These are phyloP conservation scores for Russula abietina DNA, from an alignment of 768 basidiomycete genomes.

Conservation along the genomic window DNA sequence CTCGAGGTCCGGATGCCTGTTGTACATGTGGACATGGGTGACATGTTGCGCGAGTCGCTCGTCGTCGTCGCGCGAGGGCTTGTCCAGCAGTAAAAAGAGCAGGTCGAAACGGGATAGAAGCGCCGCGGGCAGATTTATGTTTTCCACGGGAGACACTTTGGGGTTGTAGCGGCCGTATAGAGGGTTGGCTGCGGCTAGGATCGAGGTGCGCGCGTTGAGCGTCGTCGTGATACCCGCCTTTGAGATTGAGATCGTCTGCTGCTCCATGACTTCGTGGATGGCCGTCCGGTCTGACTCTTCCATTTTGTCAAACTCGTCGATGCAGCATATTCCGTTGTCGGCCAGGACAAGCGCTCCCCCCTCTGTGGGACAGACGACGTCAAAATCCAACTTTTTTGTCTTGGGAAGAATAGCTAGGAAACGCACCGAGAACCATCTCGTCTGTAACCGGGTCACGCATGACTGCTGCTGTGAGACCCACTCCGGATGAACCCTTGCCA, in stretches of 20 bases:
- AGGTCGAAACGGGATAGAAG: conserved; percentile 94
- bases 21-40: conserved; percentile 97
- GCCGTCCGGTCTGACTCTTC: conserved; percentile 96
- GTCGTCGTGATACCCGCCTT: conserved; percentile 99
- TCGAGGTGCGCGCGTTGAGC: conserved; percentile 93
- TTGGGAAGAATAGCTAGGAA: neutral
- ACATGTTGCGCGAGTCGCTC: conserved; percentile 95
- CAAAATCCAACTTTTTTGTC: conserved; percentile 4
- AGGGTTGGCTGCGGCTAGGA: conserved; percentile 97
- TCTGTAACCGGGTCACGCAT: conserved; percentile 99
- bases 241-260: conserved; percentile 98
- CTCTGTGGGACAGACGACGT: conserved; percentile 48
- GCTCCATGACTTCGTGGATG: conserved; percentile 99
- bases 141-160: conserved; percentile 95
- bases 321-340: conserved; percentile 99
- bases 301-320: conserved; percentile 99
- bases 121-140: conserved; percentile 97
- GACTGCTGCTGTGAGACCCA: conserved; percentile 97
- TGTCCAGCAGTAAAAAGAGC: conserved; percentile 94
- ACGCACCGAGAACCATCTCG: conserved; percentile 95
- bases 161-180: conserved; percentile 97
- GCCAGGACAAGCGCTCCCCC: conserved; percentile 98
- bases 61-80: conserved; percentile 90
- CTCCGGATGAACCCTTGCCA: conserved; percentile 96
- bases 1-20: conserved; percentile 78